These are phyloP conservation scores for Pythium coloratum DNA, from an alignment of 352 stramenopile species.

Conservation along the genomic window DNA sequence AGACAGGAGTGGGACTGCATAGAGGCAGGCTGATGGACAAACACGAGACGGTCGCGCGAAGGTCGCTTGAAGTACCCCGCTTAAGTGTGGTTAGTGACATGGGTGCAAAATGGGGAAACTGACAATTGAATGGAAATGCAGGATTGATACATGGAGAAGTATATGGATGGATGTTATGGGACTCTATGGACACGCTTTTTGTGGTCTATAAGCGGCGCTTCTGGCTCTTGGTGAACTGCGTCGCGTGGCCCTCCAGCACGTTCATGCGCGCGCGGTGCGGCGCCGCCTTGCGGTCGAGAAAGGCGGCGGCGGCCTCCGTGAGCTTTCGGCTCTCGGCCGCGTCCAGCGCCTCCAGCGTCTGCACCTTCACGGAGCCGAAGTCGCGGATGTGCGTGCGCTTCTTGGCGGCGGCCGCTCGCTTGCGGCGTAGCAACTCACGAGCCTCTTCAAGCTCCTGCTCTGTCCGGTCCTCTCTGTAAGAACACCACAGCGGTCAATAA, in stretches of 20 bases:
- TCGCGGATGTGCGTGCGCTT: slow-evolving; percentile 68
- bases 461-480: slow-evolving; percentile 48
- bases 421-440: slow-evolving; percentile 25
- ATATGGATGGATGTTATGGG: not conserved
- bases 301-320: slow-evolving; percentile 43
- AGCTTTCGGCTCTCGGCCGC: slow-evolving; percentile 45
- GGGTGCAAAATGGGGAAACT: not conserved
- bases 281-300: slow-evolving; percentile 51
- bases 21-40: not conserved
- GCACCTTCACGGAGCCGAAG: slow-evolving; percentile 75
- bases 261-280: slow-evolving; percentile 64
- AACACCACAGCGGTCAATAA: slow-evolving; percentile 5
- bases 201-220: slow-evolving; percentile 35
- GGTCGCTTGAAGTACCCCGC: slow-evolving; percentile 8
- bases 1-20: slow-evolving; percentile 23
- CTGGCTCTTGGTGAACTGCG: slow-evolving; percentile 78
- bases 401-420: slow-evolving; percentile 23
- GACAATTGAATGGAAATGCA: not conserved
- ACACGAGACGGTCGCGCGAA: slow-evolving; percentile 4
- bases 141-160: not conserved
- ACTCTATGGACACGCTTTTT: not conserved
- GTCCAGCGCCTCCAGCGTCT: slow-evolving; percentile 57
- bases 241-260: slow-evolving; percentile 63
- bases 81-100: slow-evolving; percentile 9
- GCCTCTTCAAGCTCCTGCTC: slow-evolving; percentile 42